Evolutionary conservation across 164 flowering plant genomes (phyloP), one percentile per base, ranked within the genome.

Genomic region (Vitis rupestris): DNA sequence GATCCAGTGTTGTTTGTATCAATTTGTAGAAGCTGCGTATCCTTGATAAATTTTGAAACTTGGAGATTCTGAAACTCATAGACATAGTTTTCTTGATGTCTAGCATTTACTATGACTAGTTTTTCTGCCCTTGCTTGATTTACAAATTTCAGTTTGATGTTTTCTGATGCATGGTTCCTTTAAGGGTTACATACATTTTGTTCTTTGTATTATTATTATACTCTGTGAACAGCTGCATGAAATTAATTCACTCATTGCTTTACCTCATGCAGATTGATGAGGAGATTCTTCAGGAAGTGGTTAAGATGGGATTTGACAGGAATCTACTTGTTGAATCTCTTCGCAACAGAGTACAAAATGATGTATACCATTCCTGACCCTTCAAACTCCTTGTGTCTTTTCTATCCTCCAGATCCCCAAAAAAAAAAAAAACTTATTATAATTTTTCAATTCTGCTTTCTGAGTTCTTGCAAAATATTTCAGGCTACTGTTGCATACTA

Each of bases 401-500:
- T 37, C 44, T 37, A 37, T 37, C 44, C 44, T 37, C 44, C 4
- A 6, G 7, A 37, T 37, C 44, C 44, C 0, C 0, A 37, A 37
- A 37, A 37, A 31, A 31, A 6, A 31, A 37, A 37, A 37, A 37
- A 37, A 37, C 6, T 37, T 3, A 37, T 37, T 55, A 6, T 8
- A 4, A 14, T 57, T 48, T n/a, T 61, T 2, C 3, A 6, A 50
- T 51, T 19, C 10, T 50, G 4, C 10, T 64, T 44, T 59, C 74
- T 78, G 30, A 60, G 59, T 63, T 50, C 3, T 59, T 69, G 47
- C 27, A 1, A 11, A 14, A 37, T 59, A 56, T 82, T 77, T 63
- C 88, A 95, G 98, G 98, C 84, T 70, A 95, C 99, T 59, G 99
- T 93, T 66, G 85, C 99, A 16, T 95, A 95, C 75, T 95, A 90